A percentile compares a stretch with the other conserved stretches of the same genome.
phyloP scores from a whole-genome alignment of 2,329 filamentous ascomycete species.

The Aspergillus floridensis region DNA sequence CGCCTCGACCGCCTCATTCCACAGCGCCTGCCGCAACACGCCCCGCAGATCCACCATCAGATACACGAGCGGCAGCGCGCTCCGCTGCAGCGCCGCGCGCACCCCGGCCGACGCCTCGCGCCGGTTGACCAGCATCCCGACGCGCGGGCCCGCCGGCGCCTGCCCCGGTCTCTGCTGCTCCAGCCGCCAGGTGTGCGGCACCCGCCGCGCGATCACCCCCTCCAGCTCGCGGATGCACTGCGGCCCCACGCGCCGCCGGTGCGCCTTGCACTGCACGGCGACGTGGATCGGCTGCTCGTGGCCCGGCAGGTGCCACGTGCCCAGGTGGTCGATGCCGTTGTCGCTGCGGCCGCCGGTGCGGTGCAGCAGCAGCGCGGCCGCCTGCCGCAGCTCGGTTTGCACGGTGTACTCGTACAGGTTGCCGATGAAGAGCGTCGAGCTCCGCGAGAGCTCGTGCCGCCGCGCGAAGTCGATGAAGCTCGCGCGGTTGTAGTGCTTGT shows the following conservation, averaged over 20 bases:
- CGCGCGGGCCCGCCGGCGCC: conserved; percentile 1
- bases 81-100: conserved; percentile 66
- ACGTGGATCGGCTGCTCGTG: conserved; percentile 37
- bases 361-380: conserved; percentile 37
- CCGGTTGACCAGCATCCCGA: conserved; percentile 70
- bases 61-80: conserved; percentile 69
- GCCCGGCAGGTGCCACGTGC: conserved; percentile 45
- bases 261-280: conserved; percentile 48
- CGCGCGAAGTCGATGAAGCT: conserved; percentile 44
- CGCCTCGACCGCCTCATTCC: conserved; percentile 43
- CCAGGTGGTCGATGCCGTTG: conserved; percentile 47
- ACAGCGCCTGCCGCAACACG: conserved; percentile 42
- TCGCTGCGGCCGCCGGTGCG: conserved; percentile 48
- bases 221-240: conserved; percentile 48
- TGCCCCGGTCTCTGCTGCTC: not conserved
- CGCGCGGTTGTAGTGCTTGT: conserved; percentile 35
- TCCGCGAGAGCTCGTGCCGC: conserved; percentile 34
- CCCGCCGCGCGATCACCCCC: conserved; percentile 68
- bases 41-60: conserved; percentile 43
- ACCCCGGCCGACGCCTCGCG: conserved; percentile 74
- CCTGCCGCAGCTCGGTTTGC: conserved; percentile 37
- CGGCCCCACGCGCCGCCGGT: conserved; percentile 43
- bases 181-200: conserved; percentile 56
- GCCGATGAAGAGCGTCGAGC: conserved; percentile 44
- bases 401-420: conserved; percentile 50